phyloP scores from a whole-genome alignment of 192 early-diverging fungal genomes.

The Umbelopsis sp. region DNA sequence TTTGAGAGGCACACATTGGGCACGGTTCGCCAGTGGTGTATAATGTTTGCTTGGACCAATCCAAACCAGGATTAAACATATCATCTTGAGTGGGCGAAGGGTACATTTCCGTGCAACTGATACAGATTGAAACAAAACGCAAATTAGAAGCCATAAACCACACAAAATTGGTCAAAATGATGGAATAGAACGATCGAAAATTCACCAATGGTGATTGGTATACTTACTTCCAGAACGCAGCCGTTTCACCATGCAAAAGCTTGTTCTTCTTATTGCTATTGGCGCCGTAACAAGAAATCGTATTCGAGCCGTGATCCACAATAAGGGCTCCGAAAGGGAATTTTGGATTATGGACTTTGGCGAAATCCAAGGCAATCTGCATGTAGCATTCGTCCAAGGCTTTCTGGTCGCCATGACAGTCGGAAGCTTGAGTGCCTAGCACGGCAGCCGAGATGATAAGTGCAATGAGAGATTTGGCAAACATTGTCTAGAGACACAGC shows the following conservation, averaged over 20 bases:
- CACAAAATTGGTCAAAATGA: neutral
- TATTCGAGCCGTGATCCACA: slow-evolving; percentile 29
- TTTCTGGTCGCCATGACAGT: slow-evolving; percentile 5
- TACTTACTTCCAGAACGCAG: slow-evolving; percentile 35
- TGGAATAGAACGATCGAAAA: neutral
- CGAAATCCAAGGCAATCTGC: slow-evolving; percentile 26
- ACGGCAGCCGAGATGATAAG: neutral
- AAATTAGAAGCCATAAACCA: too few species aligned
- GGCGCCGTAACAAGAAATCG: slow-evolving; percentile 31
- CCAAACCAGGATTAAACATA: slow-evolving; percentile 26
- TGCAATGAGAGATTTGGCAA: neutral
- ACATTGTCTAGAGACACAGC: neutral
- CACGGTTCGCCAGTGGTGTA: slow-evolving; percentile 38
- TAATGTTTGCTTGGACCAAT: slow-evolving; percentile 30
- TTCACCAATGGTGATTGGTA: neutral
- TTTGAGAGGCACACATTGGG: slow-evolving; percentile 34
- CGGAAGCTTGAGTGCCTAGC: neutral
- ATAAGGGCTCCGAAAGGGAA: slow-evolving; percentile 32
- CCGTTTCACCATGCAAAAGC: slow-evolving; percentile 32
- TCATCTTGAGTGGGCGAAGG: slow-evolving; percentile 30
- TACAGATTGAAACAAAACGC: neutral
- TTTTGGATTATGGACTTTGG: slow-evolving; percentile 19
- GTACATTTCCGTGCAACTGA: slow-evolving; percentile 28
- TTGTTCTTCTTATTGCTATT: slow-evolving; percentile 30
- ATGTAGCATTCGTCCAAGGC: slow-evolving; percentile 29